phyloP scores from a whole-genome alignment of 345 rosid species.

The Psidium friedrichsthalianum region DNA sequence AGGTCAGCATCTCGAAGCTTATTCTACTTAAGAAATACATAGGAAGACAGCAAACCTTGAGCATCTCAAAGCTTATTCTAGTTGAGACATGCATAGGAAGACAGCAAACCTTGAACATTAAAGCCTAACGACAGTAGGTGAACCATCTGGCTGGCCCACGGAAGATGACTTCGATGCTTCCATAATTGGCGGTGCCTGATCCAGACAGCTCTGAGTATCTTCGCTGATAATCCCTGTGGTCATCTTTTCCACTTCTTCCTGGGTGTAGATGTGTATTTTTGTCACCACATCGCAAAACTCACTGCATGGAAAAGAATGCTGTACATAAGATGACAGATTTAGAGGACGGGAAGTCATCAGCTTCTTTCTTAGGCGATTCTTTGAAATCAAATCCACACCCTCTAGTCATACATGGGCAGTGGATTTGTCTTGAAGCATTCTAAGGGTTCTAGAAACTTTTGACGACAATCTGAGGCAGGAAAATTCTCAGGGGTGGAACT shows the following conservation, averaged over 20 bases:
- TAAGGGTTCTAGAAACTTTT: neutral
- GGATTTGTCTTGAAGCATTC: neutral
- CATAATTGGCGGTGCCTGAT: conserved; percentile 50
- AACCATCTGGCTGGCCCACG: conserved; percentile 66
- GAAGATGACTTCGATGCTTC: conserved; percentile 90
- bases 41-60: neutral
- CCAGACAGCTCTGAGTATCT: conserved; percentile 87
- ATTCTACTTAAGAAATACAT: too few species aligned
- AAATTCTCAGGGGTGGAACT: neutral
- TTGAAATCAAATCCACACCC: neutral
- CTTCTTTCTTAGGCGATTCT: neutral
- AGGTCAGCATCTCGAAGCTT: neutral
- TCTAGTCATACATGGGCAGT: neutral
- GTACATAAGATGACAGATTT: neutral
- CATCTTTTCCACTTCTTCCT: conserved; percentile 87
- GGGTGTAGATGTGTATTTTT: conserved; percentile 76
- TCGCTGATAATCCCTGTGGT: conserved; percentile 41
- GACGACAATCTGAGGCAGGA: neutral
- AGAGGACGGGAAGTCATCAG: neutral
- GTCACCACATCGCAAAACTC: conserved; percentile 76
- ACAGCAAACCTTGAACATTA: neutral
- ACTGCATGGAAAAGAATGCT: conserved; percentile 17
- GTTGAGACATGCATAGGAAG: neutral
- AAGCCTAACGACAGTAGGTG: neutral
- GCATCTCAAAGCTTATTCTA: neutral